Evolutionary conservation across 441 rosid genomes (phyloP).

Genomic region (Aleurites moluccanus): DNA sequence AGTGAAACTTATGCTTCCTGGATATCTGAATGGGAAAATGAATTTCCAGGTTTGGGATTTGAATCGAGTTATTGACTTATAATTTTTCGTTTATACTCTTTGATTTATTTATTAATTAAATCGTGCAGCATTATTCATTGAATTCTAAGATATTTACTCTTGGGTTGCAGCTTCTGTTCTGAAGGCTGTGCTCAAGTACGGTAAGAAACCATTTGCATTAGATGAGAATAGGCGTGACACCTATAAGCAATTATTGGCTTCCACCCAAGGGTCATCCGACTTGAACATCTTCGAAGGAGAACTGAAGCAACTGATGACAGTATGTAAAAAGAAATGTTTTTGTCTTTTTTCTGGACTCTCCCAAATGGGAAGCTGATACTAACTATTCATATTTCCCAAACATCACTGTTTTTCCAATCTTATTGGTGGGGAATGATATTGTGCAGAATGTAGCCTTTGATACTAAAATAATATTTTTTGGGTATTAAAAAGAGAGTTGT

Average conservation of each 20-base stretch:
- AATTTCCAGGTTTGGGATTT: conserved; percentile 60
- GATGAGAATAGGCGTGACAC: conserved; percentile 79
- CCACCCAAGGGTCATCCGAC: conserved; percentile 39
- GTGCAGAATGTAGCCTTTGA: neutral
- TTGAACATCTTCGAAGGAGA: conserved; percentile 52
- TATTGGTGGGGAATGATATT: neutral
- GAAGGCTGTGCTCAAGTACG: conserved; percentile 68
- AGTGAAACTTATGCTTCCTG: conserved; percentile 47
- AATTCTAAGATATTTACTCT: conserved; percentile 15
- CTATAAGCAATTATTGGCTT: conserved; percentile 42
- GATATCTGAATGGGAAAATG: conserved; percentile 72
- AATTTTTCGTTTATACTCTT: neutral
- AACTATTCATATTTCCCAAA: neutral
- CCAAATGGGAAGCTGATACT: conserved; percentile 1
- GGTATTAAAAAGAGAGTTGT: neutral
- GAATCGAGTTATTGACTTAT: neutral
- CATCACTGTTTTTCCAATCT: neutral
- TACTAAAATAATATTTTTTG: neutral
- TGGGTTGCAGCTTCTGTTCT: conserved; percentile 64
- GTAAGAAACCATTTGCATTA: conserved; percentile 59
- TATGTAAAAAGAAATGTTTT: conserved; percentile 27
- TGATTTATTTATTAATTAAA: neutral
- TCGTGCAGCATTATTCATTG: neutral
- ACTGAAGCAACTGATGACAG: conserved; percentile 64
- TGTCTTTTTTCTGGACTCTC: neutral